These are phyloP conservation scores for Astrothelium subdiscretum DNA, from an alignment of 495 filamentous ascomycete species.

Conservation along the genomic window DNA sequence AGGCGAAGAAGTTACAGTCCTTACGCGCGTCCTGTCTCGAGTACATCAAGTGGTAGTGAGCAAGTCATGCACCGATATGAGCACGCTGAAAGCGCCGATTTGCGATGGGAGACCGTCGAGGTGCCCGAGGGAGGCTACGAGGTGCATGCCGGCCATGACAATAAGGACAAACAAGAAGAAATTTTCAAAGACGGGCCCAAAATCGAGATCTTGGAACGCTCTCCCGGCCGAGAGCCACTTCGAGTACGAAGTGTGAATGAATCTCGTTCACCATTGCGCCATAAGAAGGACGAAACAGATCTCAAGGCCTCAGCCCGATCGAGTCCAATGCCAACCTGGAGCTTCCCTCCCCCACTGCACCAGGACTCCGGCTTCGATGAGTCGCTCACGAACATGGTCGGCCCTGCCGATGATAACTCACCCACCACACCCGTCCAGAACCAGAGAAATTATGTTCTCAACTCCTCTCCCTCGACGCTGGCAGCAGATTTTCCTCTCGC, in stretches of 20 bases:
- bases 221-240: background rate
- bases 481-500: background rate
- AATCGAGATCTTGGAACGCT: background rate
- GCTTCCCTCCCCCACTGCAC: background rate
- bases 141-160: background rate
- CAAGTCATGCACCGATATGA: conserved; percentile 1
- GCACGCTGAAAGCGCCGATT: background rate
- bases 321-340: background rate
- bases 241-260: background rate
- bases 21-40: conserved; percentile 10
- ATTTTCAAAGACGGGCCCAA: background rate
- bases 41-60: conserved; percentile 9
- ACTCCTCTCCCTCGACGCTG: background rate
- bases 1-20: conserved; percentile 15
- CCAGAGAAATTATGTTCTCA: background rate
- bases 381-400: background rate
- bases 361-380: background rate
- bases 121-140: background rate
- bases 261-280: background rate
- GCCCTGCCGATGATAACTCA: conserved; percentile 59
- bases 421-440: conserved; percentile 77
- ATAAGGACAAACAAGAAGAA: background rate
- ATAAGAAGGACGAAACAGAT: background rate
- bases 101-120: background rate
- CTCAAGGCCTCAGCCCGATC: background rate